Conservation (phyloP, 768 basidiomycete genomes). For the Auriculariales sp. region DNA sequence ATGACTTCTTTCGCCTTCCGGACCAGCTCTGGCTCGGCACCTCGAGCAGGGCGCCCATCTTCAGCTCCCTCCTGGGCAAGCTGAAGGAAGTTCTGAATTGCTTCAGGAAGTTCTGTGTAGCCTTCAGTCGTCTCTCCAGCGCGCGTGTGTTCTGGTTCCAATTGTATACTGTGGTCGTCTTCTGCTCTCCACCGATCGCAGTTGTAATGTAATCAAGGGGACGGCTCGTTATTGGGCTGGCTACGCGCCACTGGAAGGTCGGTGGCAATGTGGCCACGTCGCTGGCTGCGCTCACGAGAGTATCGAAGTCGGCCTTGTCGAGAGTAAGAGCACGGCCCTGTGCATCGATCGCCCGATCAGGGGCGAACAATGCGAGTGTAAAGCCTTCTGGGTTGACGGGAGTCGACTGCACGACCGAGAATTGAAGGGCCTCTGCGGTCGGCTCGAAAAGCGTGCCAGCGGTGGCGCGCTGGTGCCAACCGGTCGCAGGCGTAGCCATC, state of each 20-base stretch:
- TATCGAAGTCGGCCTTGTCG: slow-evolving; percentile 1
- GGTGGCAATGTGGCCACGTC: neutral
- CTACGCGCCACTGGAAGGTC: neutral
- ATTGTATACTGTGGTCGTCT: neutral
- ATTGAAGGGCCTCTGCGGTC: neutral
- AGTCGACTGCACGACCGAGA: neutral
- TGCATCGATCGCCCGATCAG: slow-evolving; percentile 1
- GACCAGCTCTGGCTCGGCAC: neutral
- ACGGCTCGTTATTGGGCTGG: neutral
- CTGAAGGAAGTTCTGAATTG: neutral
- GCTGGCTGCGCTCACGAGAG: neutral
- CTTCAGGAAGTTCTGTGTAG: neutral
- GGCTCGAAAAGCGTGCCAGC: neutral
- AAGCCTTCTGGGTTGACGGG: slow-evolving; percentile 4
- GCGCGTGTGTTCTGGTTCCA: neutral
- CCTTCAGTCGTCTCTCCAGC: neutral
- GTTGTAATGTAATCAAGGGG: neutral
- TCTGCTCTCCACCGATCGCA: neutral
- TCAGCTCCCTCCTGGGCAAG: neutral
- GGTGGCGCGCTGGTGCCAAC: slow-evolving; percentile 3
- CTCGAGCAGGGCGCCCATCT: neutral
- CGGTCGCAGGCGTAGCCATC: too few relatives aligned
- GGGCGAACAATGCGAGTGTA: slow-evolving; percentile 4
- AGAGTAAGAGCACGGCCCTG: neutral
- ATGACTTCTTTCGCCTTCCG: neutral